Conservation (phyloP, 495 filamentous ascomycete genomes). For the Lasiosphaeria hispida region DNA sequence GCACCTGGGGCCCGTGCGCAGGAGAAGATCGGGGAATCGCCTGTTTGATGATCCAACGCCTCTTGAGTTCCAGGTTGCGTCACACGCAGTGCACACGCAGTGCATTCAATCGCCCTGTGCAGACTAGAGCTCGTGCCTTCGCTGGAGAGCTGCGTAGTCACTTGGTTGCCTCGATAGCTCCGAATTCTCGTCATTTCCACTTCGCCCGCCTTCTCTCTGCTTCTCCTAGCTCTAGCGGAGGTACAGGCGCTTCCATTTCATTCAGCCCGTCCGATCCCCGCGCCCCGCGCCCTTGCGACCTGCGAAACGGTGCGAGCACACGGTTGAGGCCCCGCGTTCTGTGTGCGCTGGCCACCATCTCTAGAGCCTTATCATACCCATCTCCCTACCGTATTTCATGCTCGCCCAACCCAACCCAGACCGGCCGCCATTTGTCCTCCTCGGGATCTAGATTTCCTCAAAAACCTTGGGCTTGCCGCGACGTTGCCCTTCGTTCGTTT, state of each 20-base stretch:
- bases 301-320: not conserved
- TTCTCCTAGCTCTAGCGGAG: too few species aligned
- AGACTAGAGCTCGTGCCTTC: not conserved
- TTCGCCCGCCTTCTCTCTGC: too few species aligned
- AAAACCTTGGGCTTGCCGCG: too few species aligned
- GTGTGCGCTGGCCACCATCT: not conserved
- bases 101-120: not conserved
- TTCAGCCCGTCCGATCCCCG: not conserved
- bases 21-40: slow-evolving; percentile 4
- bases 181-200: not conserved
- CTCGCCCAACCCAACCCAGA: not conserved
- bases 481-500: not conserved
- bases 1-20: not conserved
- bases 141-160: not conserved
- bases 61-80: slow-evolving; percentile 10
- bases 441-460: too few species aligned
- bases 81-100: slow-evolving; percentile 6
- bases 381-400: not conserved
- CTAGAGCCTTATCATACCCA: slow-evolving; percentile 6
- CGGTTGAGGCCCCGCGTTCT: slow-evolving; percentile 2
- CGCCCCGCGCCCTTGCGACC: too few species aligned
- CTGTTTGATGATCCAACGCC: slow-evolving; percentile 8
- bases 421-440: too few species aligned
- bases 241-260: not conserved
- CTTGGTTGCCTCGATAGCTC: not conserved